Base-by-base conservation (phyloP, 2,329 filamentous ascomycete genomes). In the Epichloe hybrida region DNA sequence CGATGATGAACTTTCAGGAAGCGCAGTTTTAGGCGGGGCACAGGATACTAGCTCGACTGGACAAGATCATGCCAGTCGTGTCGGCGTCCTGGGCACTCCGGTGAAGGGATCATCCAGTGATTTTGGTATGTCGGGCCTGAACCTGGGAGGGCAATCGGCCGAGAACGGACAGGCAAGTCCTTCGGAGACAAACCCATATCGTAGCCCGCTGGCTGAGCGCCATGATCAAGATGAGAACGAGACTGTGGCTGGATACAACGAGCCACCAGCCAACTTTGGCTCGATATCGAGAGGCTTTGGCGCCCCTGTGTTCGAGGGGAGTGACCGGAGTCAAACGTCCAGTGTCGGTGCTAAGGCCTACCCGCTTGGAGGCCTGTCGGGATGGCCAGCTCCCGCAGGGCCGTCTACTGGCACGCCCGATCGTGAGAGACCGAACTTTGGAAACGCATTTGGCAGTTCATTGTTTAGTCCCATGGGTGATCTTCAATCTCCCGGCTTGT, bases 131-230 rank as follows among this genome's bases (percentile, higher is more conserved):
- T 70, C 77, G 13, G 77, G 78, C 58, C 72, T 77, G 59, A 77
- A 68, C 67, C 74, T 72, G 62, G 80, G 63, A 66, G 75, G 75
- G 48, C 73, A 81, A 46, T 74, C 79, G 38, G 76, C 80, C 50
- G 69, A 66, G 42, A 73, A 74, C n/a, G 86, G 88, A 52, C 84
- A 86, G 0, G 79, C 88, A 62, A 97, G 91, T 64, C 93, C 93
- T 11, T 93, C 90, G 0, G 88, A 95, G 61, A 97, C 93, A 3
- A 98, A 98, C 62, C 93, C 93, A 2, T 98, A 93, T 64, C 87
- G 90, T 56, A 97, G 91, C 64, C 93, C 93, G 2, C 81, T 86
- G 7, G 86, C 84, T 38, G 85, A 89, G 27, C 81, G 81, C 43
- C 81, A 85, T 51, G 76, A 79, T 17, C 79, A 87, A 46, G 78